Base-by-base conservation (phyloP, 2,329 filamentous ascomycete species). In the Akanthomyces lecanii region DNA sequence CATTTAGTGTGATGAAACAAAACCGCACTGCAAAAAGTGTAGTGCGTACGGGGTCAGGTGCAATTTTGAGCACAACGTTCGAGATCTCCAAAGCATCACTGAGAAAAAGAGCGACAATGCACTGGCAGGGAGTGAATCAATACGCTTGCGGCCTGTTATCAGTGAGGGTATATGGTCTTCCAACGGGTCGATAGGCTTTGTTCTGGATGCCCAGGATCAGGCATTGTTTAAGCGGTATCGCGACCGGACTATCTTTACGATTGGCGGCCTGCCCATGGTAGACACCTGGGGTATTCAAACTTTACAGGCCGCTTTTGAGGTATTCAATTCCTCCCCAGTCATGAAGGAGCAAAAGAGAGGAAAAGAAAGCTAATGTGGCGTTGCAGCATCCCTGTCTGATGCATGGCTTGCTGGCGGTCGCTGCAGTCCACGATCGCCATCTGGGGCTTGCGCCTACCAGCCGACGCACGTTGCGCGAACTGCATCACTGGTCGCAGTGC, bases 1-100 rank as follows among this genome's bases (percentile, higher is more conserved):
- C 33, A 6, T 23, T 7, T n/a, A 59, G 56, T 59, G 56, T 50
- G 56, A 59, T 50, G 56, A 59, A 30, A 59, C 56, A 7, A 59
- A 40, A 7, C 56, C 56, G 10, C 56, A 50, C 12, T 59, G 56
- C 45, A 50, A 59, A 21, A 50, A 44, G 7, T 59, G 56, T 25
- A 45, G 28, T 11, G 30, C 12, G 3, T 59, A 38, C 28, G 33
- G 56, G 14, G 56, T 59, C 5, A n/a, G 38, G 44, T 59, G 56
- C 45, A 59, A 59, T 11, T 59, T 59, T 28, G 44, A 59, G 21
- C 12, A 44, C 28, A 59, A 59, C n/a, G 56, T 59, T 6, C 45
- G 56, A 2, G 56, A 59, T 50, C 33, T 59, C 3, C 45, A 50
- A 18, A 59, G 56, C n/a, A 47, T 59, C 21, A n/a, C 44, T 28